phyloP scores from a whole-genome alignment of 2,329 filamentous ascomycete species.

The Teratosphaeria gauchensis region DNA sequence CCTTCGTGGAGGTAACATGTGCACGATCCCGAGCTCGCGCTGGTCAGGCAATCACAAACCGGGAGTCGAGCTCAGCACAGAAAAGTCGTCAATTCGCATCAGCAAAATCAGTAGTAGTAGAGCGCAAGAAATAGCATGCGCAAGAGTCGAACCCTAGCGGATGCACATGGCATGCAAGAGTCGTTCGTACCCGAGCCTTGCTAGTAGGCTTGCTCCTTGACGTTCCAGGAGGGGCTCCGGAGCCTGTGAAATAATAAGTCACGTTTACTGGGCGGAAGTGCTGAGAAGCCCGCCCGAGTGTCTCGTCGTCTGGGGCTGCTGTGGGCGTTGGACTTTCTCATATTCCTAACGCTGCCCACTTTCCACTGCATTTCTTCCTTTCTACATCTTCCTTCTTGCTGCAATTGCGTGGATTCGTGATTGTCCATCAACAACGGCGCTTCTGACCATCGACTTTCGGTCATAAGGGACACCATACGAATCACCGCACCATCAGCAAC shows the following conservation, averaged over 20 bases:
- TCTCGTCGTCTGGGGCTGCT: neutral
- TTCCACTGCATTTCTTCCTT: neutral
- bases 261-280: neutral
- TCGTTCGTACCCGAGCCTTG: neutral
- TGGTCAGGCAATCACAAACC: neutral
- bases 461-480: neutral
- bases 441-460: constrained; percentile 4
- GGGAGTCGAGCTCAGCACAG: neutral
- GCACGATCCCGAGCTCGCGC: neutral
- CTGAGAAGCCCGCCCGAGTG: neutral
- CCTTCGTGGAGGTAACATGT: neutral
- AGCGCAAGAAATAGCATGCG: neutral
- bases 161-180: neutral
- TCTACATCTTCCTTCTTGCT: constrained; percentile 3
- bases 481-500: neutral
- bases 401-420: neutral
- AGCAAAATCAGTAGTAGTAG: neutral
- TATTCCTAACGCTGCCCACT: neutral
- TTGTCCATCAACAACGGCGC: constrained; percentile 2
- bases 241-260: neutral
- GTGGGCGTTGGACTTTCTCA: neutral
- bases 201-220: neutral
- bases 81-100: neutral
- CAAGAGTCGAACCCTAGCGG: neutral
- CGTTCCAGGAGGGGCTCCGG: neutral